Evolutionary conservation across 805 yeast genomes (phyloP).

Genomic region (Monosporozyma servazzii): DNA sequence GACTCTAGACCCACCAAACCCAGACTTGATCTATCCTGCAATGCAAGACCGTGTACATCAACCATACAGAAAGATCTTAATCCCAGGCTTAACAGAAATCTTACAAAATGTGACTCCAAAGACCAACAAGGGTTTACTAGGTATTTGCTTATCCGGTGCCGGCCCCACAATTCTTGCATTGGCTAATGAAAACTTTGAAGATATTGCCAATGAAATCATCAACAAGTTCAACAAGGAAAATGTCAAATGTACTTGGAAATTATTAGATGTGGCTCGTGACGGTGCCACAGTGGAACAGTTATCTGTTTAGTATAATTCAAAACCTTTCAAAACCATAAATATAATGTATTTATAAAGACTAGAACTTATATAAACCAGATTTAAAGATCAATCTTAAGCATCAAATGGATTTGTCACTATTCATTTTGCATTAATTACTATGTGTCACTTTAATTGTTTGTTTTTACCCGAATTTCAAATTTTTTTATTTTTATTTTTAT

Average conservation of each 20-base stretch:
- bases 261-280: slow-evolving; percentile 77
- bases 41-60: slow-evolving; percentile 97
- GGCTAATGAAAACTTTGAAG: slow-evolving; percentile 82
- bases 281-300: slow-evolving; percentile 54
- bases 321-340: no score
- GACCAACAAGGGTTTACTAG: slow-evolving; percentile 75
- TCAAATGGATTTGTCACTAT: no score
- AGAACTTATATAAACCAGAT: neutral
- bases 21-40: slow-evolving; percentile 78
- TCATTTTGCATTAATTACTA: neutral
- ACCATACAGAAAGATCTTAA: slow-evolving; percentile 86
- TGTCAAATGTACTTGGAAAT: slow-evolving; percentile 72
- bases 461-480: neutral
- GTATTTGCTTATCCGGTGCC: slow-evolving; percentile 94
- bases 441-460: neutral
- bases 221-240: slow-evolving; percentile 54
- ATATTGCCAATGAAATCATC: slow-evolving; percentile 69
- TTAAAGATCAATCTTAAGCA: no score
- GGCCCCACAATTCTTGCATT: slow-evolving; percentile 95
- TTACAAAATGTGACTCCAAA: slow-evolving; percentile 72
- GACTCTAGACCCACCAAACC: slow-evolving; percentile 73
- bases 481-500: neutral
- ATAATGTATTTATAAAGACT: neutral
- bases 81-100: slow-evolving; percentile 85
- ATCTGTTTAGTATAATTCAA: neutral